These are phyloP conservation scores for Fusarium chlamydosporum DNA, from an alignment of 2,329 filamentous ascomycete genomes.

Conservation along the genomic window DNA sequence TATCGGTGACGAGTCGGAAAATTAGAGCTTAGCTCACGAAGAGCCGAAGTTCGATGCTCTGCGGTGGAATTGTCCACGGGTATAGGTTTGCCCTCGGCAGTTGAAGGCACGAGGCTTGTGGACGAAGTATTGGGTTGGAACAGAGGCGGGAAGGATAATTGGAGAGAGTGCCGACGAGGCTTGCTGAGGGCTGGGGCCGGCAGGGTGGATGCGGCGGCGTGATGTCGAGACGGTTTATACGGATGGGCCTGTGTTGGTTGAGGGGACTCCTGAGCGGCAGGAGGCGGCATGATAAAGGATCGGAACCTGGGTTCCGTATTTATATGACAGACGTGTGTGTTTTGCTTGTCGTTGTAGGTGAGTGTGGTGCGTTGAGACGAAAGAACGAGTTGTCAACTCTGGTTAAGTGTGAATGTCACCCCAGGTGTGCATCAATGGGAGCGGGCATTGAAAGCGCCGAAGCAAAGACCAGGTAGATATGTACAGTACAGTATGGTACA, in stretches of 20 bases:
- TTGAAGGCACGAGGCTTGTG: slow-evolving; percentile 67
- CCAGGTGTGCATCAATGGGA: slow-evolving; percentile 46
- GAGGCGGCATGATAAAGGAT: slow-evolving; percentile 39
- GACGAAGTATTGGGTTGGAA: slow-evolving; percentile 66
- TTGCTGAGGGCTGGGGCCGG: slow-evolving; percentile 45
- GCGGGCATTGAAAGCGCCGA: slow-evolving; percentile 41
- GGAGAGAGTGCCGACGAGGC: slow-evolving; percentile 57
- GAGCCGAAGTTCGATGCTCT: slow-evolving; percentile 70
- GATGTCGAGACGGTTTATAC: slow-evolving; percentile 46
- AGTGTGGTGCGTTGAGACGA: slow-evolving; percentile 28
- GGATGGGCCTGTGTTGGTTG: slow-evolving; percentile 40
- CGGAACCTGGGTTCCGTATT: slow-evolving; percentile 31
- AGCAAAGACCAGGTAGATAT: slow-evolving; percentile 14
- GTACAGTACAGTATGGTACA: slow-evolving; percentile 21
- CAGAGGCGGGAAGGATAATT: slow-evolving; percentile 64
- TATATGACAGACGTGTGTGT: slow-evolving; percentile 37
- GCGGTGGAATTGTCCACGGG: slow-evolving; percentile 70
- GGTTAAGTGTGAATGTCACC: slow-evolving; percentile 39
- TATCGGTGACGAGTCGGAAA: slow-evolving; percentile 70
- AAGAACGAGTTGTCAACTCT: slow-evolving; percentile 29
- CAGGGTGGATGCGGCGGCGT: slow-evolving; percentile 46
- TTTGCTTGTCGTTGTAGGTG: slow-evolving; percentile 30
- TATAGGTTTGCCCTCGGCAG: slow-evolving; percentile 69
- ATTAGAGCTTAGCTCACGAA: slow-evolving; percentile 71
- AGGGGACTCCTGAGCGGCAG: slow-evolving; percentile 35